Base-by-base conservation (phyloP, 2,329 filamentous ascomycete genomes). In the Chrysoporthe austroafricana region DNA sequence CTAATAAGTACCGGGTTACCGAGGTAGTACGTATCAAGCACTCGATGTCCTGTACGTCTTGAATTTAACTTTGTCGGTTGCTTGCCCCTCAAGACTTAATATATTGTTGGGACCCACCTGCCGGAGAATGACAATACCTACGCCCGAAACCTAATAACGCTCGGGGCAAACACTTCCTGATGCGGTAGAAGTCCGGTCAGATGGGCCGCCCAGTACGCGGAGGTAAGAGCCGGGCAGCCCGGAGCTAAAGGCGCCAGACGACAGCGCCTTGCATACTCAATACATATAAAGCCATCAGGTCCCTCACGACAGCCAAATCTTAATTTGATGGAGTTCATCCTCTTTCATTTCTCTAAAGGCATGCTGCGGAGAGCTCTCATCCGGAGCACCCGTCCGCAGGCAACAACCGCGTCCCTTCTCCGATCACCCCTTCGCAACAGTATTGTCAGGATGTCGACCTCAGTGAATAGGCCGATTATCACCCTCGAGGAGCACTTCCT, bases 401-500 rank as follows among this genome's bases (percentile, higher is more conserved):
- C 13, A 58, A 39, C 18, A 34, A 4, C 6, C n/a, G 44, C 8
- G 32, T 54, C 21, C 21, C 14, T 26, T n/a, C 2, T 4, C 13
- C 58, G 44, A 61, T n/a, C 14, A 9, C 13, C 13, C n/a, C 11
- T 16, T 2, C 5, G n/a, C 42, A 34, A 16, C 26, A 34, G 8
- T 6, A 2, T 46, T 16, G 13, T 42, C 59, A 59, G n/a, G 18
- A 48, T 32, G 39, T 44, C 43, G 8, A 61, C 52, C 18, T 13
- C 64, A 14, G 46, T 50, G 21, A 63, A 16, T 16, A 62, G 46
- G 4, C 75, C 77, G 1, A 70, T 80, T 8, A 80, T 82, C 54
- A 74, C 79, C 13, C 77, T 82, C n/a, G 80, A 82, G 70, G 80
- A 83, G 64, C 80, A 82, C 68, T 79, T 75, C 71, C 67, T 76